Evolutionary conservation across 768 basidiomycete genomes (phyloP).

Genomic region (Macrolepiota albuminosa): DNA sequence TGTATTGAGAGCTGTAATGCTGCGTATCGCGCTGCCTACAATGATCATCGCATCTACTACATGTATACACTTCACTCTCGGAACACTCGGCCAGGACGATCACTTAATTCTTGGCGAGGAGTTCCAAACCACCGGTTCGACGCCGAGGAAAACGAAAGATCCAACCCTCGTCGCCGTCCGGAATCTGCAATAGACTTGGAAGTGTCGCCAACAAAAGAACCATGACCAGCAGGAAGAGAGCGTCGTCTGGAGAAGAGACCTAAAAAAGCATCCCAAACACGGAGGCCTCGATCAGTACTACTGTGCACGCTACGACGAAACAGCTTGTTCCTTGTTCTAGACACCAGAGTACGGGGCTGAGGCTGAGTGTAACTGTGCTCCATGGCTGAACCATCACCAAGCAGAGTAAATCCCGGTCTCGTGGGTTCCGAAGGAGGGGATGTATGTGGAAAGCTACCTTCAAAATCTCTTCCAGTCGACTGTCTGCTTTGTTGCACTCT

Average conservation of each 20-base stretch:
- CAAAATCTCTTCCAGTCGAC: no score
- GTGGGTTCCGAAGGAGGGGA: not conserved
- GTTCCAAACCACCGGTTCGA: conserved; percentile 3
- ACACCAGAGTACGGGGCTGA: not conserved
- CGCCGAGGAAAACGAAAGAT: conserved; percentile 3
- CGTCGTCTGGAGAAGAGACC: conserved; percentile 5
- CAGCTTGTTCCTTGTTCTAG: conserved; percentile 1
- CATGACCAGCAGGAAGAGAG: not conserved
- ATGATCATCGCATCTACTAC: not conserved
- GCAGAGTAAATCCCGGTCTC: conserved; percentile 2
- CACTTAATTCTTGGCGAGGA: not conserved
- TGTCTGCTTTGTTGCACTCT: not conserved
- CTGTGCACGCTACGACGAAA: not conserved
- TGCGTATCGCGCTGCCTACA: not conserved
- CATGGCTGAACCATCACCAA: not conserved
- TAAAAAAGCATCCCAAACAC: conserved; percentile 4
- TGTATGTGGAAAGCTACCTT: not conserved
- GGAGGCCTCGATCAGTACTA: not conserved
- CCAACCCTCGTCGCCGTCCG: conserved; percentile 8
- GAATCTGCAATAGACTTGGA: not conserved
- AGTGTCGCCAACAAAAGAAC: not conserved
- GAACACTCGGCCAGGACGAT: not conserved
- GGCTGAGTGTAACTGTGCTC: not conserved
- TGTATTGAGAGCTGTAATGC: not conserved
- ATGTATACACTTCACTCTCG: not conserved